Evolutionary conservation across 2,329 filamentous ascomycete species (phyloP).

Genomic region (Diaporthe humulicola): DNA sequence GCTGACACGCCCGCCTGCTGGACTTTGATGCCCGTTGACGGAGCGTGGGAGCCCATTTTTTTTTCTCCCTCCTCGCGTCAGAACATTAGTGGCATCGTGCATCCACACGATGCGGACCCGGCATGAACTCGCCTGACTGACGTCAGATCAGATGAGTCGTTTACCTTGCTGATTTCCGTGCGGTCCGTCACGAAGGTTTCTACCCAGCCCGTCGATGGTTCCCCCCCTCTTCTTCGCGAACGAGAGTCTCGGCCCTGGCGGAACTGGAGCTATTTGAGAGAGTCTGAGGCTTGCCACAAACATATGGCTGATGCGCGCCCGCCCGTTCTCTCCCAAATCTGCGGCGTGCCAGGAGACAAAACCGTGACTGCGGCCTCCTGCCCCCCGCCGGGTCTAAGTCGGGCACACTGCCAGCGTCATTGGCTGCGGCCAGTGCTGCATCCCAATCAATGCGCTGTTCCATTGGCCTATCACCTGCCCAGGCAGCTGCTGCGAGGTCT

Average conservation of each 20-base stretch:
- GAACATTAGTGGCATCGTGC: constrained; percentile 28
- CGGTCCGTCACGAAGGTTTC: not conserved
- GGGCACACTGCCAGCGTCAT: constrained; percentile 36
- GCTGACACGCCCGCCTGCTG: constrained; percentile 30
- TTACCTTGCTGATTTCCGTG: constrained; percentile 16
- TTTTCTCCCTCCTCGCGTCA: constrained; percentile 14
- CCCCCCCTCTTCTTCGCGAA: not conserved
- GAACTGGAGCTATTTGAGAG: not conserved
- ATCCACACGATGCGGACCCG: constrained; percentile 30
- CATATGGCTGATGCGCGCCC: constrained; percentile 7
- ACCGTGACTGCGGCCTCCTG: constrained; percentile 32
- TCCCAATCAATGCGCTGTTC: constrained; percentile 41
- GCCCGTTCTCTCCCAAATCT: not conserved
- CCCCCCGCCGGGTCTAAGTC: constrained; percentile 23
- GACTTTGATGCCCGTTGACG: constrained; percentile 27
- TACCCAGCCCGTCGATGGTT: not conserved
- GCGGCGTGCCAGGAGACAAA: not conserved
- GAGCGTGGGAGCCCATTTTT: constrained; percentile 13
- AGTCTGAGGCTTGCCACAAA: constrained; percentile 25
- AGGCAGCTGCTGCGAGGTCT: constrained; percentile 11
- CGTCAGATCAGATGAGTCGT: constrained; percentile 32
- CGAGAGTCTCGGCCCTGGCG: constrained; percentile 4
- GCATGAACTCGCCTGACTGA: constrained; percentile 37
- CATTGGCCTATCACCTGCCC: constrained; percentile 42
- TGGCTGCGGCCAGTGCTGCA: constrained; percentile 36